Evolutionary conservation across 2,329 filamentous ascomycete genomes (phyloP).

Genomic region (Colletotrichum gigasporum): DNA sequence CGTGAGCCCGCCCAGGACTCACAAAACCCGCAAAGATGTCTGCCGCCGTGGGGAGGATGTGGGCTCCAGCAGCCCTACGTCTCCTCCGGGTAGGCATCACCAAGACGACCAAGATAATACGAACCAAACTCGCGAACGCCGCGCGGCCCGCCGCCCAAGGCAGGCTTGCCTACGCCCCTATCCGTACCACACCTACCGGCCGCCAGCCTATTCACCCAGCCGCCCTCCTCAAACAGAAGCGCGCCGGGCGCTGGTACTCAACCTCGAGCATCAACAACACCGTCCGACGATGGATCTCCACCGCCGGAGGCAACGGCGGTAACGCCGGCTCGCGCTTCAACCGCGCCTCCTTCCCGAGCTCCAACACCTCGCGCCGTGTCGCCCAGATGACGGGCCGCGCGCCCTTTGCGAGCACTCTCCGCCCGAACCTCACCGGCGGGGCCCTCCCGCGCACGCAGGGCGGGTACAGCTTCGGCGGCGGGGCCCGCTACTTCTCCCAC

Average conservation of each 20-base stretch:
- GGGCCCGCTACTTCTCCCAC: conserved; percentile 90
- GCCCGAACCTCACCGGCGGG: conserved; percentile 91
- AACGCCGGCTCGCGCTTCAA: conserved; percentile 50
- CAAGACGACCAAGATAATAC: conserved; percentile 61
- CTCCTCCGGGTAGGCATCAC: conserved; percentile 61
- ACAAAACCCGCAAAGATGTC: conserved; percentile 55
- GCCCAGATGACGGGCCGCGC: conserved; percentile 76
- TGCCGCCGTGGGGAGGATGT: conserved; percentile 63
- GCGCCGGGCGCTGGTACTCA: conserved; percentile 59
- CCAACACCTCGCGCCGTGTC: conserved; percentile 59
- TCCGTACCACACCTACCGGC: conserved; percentile 48
- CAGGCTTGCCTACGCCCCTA: conserved; percentile 56
- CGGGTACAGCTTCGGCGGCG: conserved; percentile 81
- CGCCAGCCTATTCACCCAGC: conserved; percentile 63
- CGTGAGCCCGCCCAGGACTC: conserved; percentile 19
- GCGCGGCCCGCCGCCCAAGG: conserved; percentile 52
- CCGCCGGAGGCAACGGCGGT: conserved; percentile 31
- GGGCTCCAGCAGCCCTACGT: conserved; percentile 65
- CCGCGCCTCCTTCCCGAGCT: conserved; percentile 59
- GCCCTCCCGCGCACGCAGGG: conserved; percentile 85
- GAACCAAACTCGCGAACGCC: conserved; percentile 57
- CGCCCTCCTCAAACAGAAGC: conserved; percentile 60
- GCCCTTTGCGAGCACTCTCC: conserved; percentile 87
- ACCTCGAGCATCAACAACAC: conserved; percentile 54
- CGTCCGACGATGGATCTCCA: conserved; percentile 61